Conservation (phyloP, 83 land plant genomes). For the Picea mariana region DNA sequence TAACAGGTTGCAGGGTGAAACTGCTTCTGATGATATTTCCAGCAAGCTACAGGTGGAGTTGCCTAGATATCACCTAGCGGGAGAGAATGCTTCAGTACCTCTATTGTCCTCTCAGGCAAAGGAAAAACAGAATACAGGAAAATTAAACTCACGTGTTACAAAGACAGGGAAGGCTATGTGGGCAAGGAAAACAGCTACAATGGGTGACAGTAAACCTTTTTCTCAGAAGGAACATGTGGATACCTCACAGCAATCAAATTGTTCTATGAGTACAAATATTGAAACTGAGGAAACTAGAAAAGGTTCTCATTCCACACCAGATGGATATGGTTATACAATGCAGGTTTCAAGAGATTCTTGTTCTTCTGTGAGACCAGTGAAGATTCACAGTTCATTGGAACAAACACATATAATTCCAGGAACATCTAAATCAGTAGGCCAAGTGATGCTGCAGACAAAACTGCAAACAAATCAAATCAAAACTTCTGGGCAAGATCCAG, state of each 20-base stretch:
- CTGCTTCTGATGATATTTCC: not conserved
- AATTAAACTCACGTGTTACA: not conserved
- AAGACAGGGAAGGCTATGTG: not conserved
- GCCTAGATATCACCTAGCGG: not conserved
- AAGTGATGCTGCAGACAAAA: not conserved
- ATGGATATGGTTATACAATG: not conserved
- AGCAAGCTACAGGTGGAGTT: not conserved
- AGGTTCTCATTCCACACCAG: not conserved
- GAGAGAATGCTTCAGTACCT: not conserved
- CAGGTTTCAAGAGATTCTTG: not conserved
- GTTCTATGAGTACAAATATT: not conserved
- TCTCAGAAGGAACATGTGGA: not conserved
- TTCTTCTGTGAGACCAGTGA: not conserved
- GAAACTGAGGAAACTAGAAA: not conserved
- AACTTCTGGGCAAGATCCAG: not conserved
- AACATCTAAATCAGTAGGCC: not conserved
- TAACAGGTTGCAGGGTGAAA: not conserved
- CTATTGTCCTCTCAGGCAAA: not conserved
- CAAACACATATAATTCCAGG: not conserved
- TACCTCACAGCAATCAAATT: not conserved
- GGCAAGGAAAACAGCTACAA: slow-evolving; percentile 4
- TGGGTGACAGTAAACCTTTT: not conserved
- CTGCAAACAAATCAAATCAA: not conserved
- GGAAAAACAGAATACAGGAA: not conserved
- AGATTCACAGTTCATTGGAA: not conserved